Evolutionary conservation across 2,329 filamentous ascomycete genomes (phyloP).

Genomic region (Dothiorella sarmentorum): DNA sequence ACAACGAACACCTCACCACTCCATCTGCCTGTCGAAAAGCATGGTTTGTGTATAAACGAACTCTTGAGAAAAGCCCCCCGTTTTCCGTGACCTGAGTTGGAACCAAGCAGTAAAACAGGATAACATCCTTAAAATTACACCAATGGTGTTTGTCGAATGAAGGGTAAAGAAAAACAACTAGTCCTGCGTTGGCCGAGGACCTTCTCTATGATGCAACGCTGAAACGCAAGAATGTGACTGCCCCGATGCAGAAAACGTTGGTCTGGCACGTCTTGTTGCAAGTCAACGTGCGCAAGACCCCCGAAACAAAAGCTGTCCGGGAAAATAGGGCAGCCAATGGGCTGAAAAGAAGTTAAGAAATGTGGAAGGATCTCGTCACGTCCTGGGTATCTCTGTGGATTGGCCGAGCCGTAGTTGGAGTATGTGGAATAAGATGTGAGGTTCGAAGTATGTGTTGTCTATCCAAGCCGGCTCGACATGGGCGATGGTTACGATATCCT

Average conservation of each 20-base stretch:
- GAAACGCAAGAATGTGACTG: constrained; percentile 11
- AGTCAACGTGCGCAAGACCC: background rate
- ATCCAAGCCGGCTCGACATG: constrained; percentile 15
- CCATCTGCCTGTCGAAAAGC: background rate
- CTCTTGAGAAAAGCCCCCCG: background rate
- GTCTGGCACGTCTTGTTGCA: constrained; percentile 3
- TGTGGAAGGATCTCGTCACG: constrained; percentile 5
- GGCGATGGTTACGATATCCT: background rate
- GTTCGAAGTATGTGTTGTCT: constrained; percentile 7
- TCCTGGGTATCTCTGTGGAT: constrained; percentile 14
- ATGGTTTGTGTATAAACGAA: background rate
- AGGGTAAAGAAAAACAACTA: constrained; percentile 3
- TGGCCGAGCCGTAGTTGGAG: constrained; percentile 10
- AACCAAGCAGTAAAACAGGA: background rate
- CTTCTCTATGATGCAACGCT: constrained; percentile 18
- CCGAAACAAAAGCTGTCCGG: background rate
- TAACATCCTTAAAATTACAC: no score
- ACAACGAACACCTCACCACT: no score
- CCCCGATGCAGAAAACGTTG: constrained; percentile 1
- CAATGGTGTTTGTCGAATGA: background rate
- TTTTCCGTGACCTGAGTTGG: constrained; percentile 6
- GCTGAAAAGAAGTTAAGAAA: background rate
- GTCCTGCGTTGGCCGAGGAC: background rate
- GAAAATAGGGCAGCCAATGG: background rate
- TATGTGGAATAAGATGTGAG: background rate